These are phyloP conservation scores for Dunaliella primolecta DNA, from an alignment of 139 green algal genomes.

Conservation along the genomic window DNA sequence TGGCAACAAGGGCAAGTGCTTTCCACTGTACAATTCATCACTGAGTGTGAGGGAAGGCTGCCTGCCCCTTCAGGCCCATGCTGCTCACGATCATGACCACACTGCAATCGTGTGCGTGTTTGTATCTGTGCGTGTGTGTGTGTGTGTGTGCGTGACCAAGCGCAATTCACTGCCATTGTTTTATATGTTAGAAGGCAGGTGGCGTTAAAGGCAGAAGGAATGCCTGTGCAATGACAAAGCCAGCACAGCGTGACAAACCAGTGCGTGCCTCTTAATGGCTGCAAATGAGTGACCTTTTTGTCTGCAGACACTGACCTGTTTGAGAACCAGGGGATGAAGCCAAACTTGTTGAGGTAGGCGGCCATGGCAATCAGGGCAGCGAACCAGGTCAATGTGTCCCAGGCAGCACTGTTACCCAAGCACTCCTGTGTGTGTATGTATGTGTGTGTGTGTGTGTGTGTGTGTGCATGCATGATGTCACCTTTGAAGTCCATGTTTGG, in stretches of 20 bases:
- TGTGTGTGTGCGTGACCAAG: neutral
- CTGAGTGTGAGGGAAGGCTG: constrained; percentile 68
- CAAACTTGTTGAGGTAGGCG: constrained; percentile 96
- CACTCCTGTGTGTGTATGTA: constrained; percentile 35
- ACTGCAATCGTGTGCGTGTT: neutral
- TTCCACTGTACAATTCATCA: no score
- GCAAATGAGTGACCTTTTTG: no score
- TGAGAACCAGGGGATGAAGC: constrained; percentile 97
- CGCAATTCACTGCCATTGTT: no score
- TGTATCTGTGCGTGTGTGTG: neutral
- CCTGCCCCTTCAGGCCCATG: constrained; percentile 92
- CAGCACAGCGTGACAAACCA: no score
- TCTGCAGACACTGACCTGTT: no score
- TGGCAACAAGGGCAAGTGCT: no score
- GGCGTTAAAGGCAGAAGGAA: no score
- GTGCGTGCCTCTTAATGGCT: no score
- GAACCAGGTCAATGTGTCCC: constrained; percentile 99
- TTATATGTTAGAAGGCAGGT: no score
- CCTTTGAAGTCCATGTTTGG: no score
- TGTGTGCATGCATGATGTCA: no score
- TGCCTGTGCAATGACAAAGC: no score
- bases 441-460: neutral
- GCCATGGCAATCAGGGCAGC: constrained; percentile 98
- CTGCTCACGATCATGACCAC: constrained; percentile 57
- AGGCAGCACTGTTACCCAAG: constrained; percentile 76